These are phyloP conservation scores for Emmonsia crescens DNA, from an alignment of 2,329 filamentous ascomycete species.

Conservation along the genomic window DNA sequence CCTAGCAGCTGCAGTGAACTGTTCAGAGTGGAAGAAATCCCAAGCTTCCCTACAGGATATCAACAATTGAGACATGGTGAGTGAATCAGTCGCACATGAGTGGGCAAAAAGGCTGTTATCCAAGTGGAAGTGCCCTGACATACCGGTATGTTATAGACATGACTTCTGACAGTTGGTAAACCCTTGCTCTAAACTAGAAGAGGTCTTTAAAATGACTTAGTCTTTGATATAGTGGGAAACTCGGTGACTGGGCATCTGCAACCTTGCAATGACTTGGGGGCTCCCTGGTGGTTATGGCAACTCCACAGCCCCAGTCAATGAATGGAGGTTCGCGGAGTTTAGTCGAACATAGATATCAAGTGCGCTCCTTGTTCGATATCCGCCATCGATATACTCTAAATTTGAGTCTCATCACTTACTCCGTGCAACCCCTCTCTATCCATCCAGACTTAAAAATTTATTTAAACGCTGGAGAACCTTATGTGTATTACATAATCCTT, in stretches of 20 bases:
- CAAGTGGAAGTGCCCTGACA: not conserved
- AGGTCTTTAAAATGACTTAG: not conserved
- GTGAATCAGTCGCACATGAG: not conserved
- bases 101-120: not conserved
- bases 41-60: not conserved
- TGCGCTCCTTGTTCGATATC: too few relatives aligned
- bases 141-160: not conserved
- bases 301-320: too few relatives aligned
- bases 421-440: too few relatives aligned
- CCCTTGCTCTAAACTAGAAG: not conserved
- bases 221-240: not conserved
- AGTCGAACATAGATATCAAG: too few relatives aligned
- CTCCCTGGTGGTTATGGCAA: too few relatives aligned
- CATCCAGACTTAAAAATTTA: too few relatives aligned
- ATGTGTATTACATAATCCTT: too few relatives aligned
- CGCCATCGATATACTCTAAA: not conserved
- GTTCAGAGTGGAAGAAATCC: not conserved
- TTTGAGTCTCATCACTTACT: too few relatives aligned
- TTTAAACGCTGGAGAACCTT: too few relatives aligned
- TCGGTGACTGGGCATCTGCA: not conserved
- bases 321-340: too few relatives aligned
- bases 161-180: not conserved
- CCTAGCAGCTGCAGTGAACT: not conserved
- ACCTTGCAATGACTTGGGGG: too few relatives aligned
- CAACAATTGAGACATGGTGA: not conserved